Evolutionary conservation across 202 grass and related monocot species (phyloP).

Genomic region (Elaeis oleifera): DNA sequence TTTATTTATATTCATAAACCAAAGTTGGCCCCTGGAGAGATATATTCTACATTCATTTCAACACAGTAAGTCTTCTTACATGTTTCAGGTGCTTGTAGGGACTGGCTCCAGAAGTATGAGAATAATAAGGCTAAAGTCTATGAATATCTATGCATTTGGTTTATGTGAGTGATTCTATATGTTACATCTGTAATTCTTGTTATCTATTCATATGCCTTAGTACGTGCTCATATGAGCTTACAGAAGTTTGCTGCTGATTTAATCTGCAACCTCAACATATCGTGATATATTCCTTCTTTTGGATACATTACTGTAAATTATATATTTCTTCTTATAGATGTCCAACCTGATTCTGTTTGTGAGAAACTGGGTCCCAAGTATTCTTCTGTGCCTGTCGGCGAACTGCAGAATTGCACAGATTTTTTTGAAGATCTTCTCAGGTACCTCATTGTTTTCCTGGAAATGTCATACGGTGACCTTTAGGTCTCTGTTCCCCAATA

Average conservation of each 20-base stretch:
- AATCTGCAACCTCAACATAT: too few species aligned
- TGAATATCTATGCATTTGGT: constrained; percentile 94
- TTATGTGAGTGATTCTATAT: constrained; percentile 62
- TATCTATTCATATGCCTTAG: background rate
- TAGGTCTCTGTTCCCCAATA: too few species aligned
- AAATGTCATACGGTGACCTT: background rate
- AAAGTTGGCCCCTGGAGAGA: too few species aligned
- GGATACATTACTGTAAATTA: constrained; percentile 11
- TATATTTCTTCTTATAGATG: constrained; percentile 47
- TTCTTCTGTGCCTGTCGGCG: constrained; percentile 55
- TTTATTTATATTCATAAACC: too few species aligned
- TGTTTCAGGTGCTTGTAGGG: constrained; percentile 75
- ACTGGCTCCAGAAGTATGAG: constrained; percentile 79
- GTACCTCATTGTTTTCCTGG: constrained; percentile 22
- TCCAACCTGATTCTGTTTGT: constrained; percentile 67
- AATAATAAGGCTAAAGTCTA: constrained; percentile 76
- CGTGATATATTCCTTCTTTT: background rate
- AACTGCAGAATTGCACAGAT: constrained; percentile 63
- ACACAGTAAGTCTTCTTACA: background rate
- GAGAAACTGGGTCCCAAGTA: constrained; percentile 91
- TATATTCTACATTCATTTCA: too few species aligned
- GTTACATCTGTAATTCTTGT: background rate
- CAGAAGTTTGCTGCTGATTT: too few species aligned
- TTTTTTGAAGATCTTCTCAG: constrained; percentile 92
- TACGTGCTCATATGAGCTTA: background rate